These are phyloP conservation scores for Epicoccum sorghinum DNA, from an alignment of 2,329 filamentous ascomycete species.

Conservation along the genomic window DNA sequence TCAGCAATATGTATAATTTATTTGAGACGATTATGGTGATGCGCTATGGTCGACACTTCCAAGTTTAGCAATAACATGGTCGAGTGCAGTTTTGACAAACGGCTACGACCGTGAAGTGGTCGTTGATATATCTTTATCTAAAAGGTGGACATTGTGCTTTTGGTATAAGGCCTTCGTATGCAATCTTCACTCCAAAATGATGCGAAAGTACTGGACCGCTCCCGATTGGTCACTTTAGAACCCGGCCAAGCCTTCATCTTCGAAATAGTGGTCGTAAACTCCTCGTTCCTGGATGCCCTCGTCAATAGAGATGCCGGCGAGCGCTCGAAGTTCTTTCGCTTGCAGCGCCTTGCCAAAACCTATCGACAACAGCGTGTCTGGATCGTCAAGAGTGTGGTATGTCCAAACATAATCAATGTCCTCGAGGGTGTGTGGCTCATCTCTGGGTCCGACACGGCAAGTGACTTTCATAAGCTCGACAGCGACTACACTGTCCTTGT, in stretches of 20 bases:
- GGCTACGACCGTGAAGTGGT: no score
- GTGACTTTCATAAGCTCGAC: slow-evolving; percentile 35
- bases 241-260: slow-evolving; percentile 22
- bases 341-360: slow-evolving; percentile 33
- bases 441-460: slow-evolving; percentile 28
- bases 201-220: no score
- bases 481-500: slow-evolving; percentile 24
- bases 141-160: no score
- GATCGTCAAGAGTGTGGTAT: slow-evolving; percentile 30
- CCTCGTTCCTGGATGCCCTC: slow-evolving; percentile 23
- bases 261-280: slow-evolving; percentile 15
- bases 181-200: no score
- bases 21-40: neutral
- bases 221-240: slow-evolving; percentile 7
- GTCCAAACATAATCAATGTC: slow-evolving; percentile 38
- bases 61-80: no score
- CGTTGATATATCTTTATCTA: no score
- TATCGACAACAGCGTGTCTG: slow-evolving; percentile 35
- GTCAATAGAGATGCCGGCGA: slow-evolving; percentile 29
- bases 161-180: no score
- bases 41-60: no score
- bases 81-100: no score
- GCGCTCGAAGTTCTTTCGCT: slow-evolving; percentile 23
- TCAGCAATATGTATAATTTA: neutral
- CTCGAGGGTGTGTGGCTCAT: slow-evolving; percentile 35